Base-by-base conservation (phyloP, 148 eudicot species). In the Vaccinium myrtillus region DNA sequence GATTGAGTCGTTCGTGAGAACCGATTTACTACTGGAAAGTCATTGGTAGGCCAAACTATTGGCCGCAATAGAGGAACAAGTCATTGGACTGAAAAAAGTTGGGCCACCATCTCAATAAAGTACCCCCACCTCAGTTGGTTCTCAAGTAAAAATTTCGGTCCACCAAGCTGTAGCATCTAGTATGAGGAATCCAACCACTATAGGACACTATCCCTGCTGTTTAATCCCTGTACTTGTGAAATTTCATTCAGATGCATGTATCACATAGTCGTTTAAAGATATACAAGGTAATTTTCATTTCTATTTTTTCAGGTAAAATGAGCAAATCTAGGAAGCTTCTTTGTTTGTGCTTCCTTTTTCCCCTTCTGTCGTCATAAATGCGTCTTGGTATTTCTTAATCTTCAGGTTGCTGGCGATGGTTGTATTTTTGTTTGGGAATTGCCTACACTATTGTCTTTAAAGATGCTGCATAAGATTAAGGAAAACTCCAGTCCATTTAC, bases 341-440 rank as follows among this genome's bases (percentile, higher is more conserved):
- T 54, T 75, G 50, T n/a, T 48, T 25, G 1, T 16, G 21, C 32
- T 21, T 71, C 27, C 71, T 36, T 49, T 53, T 50, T 10, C 19
- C 59, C 21, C 39, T 79, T 65, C 48, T 48, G 69, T 51, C 59
- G 9, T 71, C 54, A 69, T 56, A 23, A 19, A 8, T 75, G 56
- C 48, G 27, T 56, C 19, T 14, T 61, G 32, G 51, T 55, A 61
- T 32, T 80, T n/a, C 75, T 81, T 61, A 14, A 65, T 82, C 15
- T 89, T 85, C 91, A 91, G 94, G 91, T 87, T 43, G 88, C 86
- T 81, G 87, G 87, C 81, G 91, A 91, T 86, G 86, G 94, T 70
- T 90, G 94, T 86, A 89, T 91, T 32, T 91, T 90, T 82, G 81
- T 91, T 51, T 91, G 92, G 92, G 84, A 87, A 82, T 79, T 91